Evolutionary conservation across 306 rosid genomes (phyloP), one percentile per base, ranked within the genome.

Genomic region (Vigna trinervia): DNA sequence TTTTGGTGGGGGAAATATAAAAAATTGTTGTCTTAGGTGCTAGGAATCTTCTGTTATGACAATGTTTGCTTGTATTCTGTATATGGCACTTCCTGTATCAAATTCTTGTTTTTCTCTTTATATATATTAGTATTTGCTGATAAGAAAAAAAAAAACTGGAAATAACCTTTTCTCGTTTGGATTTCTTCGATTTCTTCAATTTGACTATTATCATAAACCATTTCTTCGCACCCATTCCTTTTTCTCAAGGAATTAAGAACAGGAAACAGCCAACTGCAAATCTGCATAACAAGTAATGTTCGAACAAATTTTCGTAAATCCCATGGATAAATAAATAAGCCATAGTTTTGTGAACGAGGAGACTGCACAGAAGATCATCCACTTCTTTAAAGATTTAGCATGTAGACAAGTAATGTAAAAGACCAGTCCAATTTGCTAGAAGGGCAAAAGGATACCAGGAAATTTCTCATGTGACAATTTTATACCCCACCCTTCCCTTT

Each of bases 171-270:
- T 74, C 86, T 60, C 65, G 65, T 78, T 83, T 85, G 79, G 90
- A 79, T 72, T 73, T 73, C 84, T 90, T 92, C 3, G 45, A 64
- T 79, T 84, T 89, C 84, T 82, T 88, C 74, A 34, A 81, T 50
- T 81, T 81, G 63, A 90, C 15, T 78, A 90, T 78, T 60, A 77
- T 75, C 84, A 71, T 82, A 34, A 87, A 88, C 76, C 95, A 87
- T 75, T 80, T 74, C 73, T 74, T 86, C 36, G 87, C 78, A 80
- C 91, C 84, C 97, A 92, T 90, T 82, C 57, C 65, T 52, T 19
- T 70, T 72, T 60, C 56, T 39, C 36, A 73, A 61, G 52, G 56
- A 72, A 77, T 28, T 38, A 23, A 60, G 53, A 69, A 17, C n/a
- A 28, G 36, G 41, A 68, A 71, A 57, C 52, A 46, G 38, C 76